phyloP scores from a whole-genome alignment of 2,329 filamentous ascomycete species.

The Cladosporium phlei region DNA sequence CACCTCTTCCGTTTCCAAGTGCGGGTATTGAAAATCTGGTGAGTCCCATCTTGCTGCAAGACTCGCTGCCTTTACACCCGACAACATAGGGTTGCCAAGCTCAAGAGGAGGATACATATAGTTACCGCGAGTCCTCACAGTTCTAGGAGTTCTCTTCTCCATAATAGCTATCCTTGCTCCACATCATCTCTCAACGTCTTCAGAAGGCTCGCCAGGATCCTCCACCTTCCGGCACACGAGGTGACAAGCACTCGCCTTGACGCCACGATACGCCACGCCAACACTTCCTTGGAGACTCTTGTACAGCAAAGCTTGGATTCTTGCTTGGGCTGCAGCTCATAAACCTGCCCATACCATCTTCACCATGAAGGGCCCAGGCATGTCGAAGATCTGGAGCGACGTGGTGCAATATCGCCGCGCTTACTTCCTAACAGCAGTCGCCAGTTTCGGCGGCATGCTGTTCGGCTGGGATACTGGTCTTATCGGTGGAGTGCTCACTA shows the following conservation, averaged over 20 bases:
- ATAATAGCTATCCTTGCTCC: not conserved
- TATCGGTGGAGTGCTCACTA: conserved; percentile 38
- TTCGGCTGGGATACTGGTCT: conserved; percentile 27
- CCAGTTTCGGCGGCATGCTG: conserved; percentile 35
- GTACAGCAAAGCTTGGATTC: conserved; percentile 4
- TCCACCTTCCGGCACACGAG: conserved; percentile 11
- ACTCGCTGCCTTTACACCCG: not conserved
- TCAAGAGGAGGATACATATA: conserved; percentile 1
- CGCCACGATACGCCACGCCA: conserved; percentile 5
- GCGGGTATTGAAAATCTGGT: not conserved
- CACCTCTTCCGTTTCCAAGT: not conserved
- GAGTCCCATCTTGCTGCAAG: not conserved
- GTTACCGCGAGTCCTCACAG: conserved; percentile 1
- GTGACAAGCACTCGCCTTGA: not conserved
- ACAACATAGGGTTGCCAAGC: not conserved
- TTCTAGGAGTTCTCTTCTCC: not conserved
- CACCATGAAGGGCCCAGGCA: conserved; percentile 31
- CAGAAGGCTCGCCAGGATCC: not conserved
- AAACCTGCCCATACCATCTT: not conserved
- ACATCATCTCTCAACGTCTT: not conserved
- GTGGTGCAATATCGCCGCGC: conserved; percentile 37
- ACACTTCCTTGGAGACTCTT: conserved; percentile 2
- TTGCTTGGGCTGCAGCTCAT: not conserved
- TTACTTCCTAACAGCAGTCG: conserved; percentile 40
- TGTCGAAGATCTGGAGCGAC: conserved; percentile 35